These are phyloP conservation scores for Chenopodium berlandieri DNA, from an alignment of 148 eudicot genomes.

Conservation along the genomic window DNA sequence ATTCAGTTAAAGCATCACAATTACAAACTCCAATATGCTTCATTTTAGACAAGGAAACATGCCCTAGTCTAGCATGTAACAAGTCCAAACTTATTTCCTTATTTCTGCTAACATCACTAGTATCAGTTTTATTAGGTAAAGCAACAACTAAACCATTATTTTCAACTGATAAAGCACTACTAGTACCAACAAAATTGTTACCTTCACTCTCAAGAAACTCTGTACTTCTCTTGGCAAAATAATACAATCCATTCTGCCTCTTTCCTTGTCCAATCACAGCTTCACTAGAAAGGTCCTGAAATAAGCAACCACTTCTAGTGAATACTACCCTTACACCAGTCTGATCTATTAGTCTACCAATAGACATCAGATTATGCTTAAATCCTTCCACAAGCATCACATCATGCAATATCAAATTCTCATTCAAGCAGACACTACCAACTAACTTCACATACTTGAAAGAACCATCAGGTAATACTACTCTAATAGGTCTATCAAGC, in stretches of 20 bases:
- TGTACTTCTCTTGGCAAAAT: neutral
- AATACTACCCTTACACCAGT: neutral
- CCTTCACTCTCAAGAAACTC: neutral
- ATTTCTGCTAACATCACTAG: neutral
- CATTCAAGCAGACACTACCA: neutral
- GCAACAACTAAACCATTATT: neutral
- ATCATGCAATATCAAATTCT: neutral
- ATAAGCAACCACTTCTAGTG: neutral
- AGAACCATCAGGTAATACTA: neutral
- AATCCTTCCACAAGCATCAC: neutral
- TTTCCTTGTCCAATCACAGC: neutral
- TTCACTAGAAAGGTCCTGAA: neutral
- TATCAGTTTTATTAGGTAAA: too few relatives aligned
- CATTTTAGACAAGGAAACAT: constrained; percentile 1
- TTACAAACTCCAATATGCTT: neutral
- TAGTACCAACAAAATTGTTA: too few relatives aligned
- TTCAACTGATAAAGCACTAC: neutral
- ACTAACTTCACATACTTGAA: neutral
- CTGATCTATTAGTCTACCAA: neutral
- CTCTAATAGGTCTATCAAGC: neutral
- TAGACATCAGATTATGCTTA: neutral
- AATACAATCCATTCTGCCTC: neutral
- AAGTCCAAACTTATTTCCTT: neutral
- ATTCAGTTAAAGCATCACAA: neutral
- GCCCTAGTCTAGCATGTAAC: constrained; percentile 1